Evolutionary conservation across 306 rosid species (phyloP), one percentile per base, ranked within the genome.

Genomic region (Clitoria ternatea): DNA sequence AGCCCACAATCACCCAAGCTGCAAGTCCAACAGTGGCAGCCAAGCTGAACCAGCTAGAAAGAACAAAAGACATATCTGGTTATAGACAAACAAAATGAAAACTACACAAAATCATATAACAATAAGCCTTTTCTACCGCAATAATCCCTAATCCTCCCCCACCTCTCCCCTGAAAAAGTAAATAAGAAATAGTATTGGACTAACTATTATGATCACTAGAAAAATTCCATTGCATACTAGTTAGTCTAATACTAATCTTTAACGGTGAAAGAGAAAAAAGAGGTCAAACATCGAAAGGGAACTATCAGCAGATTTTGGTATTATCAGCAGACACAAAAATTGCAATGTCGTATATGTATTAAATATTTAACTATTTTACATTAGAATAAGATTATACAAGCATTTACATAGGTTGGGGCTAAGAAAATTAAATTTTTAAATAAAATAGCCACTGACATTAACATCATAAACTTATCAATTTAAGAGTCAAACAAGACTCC

Each of bases 11-110:
- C n/a, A n/a, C n/a, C n/a, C n/a, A 85, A 64, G 14, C 57, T 48
- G 64, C 36, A 69, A 36, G 18, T 62, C 60, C 77, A 52, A 61
- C 65, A 32, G 69, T 27, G 17, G 52, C 60, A 33, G 56, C 63
- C 63, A 59, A 47, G 65, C 65, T 33, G 55, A 75, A 30, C 45
- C 23, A 61, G 56, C 81, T 66, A 80, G 17, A 61, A 55, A 32
- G 24, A 6, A 59, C 68, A 17, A 27, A 43, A 60, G 14, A 43
- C 35, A 69, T 36, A 59, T 49, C 40, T 30, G 19, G 8, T 35
- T 29, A 65, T 53, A 43, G 32, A 74, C 10, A 37, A 65, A 61
- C 33, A 45, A 69, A 70, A 69, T 24, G 5, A 70, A 61, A 59
- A 10, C 18, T 13, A 7, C 40, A 32, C 1, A 18, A 60, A 36